A percentile compares a stretch with the other conserved stretches of the same genome.
Conservation (phyloP, 306 rosid species). For the Begonia fuchsioides region DNA sequence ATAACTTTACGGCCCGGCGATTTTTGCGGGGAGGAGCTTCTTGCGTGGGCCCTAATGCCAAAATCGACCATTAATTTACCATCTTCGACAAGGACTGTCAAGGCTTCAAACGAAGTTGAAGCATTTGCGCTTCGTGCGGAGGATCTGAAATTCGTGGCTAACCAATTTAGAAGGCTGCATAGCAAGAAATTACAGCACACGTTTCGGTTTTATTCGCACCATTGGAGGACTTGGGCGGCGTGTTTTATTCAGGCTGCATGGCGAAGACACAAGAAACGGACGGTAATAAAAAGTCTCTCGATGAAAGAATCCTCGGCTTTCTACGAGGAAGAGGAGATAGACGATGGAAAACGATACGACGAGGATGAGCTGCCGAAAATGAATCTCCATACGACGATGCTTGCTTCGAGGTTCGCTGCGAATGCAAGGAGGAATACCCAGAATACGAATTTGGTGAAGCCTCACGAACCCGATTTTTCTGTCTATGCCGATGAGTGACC, state of each 20-base stretch:
- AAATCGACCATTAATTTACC: constrained; percentile 76
- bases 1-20: constrained; percentile 84
- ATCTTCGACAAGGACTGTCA: constrained; percentile 81
- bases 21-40: constrained; percentile 95
- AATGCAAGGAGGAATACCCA: constrained; percentile 77
- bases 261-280: constrained; percentile 65
- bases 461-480: constrained; percentile 89
- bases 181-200: constrained; percentile 98
- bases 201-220: constrained; percentile 85
- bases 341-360: constrained; percentile 25
- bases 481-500: constrained; percentile 41
- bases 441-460: constrained; percentile 60
- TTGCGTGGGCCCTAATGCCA: constrained; percentile 90
- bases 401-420: constrained; percentile 91
- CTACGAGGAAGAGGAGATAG: constrained; percentile 27
- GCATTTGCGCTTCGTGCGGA: constrained; percentile 91
- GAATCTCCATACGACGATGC: constrained; percentile 63
- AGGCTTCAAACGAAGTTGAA: constrained; percentile 67
- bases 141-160: constrained; percentile 92
- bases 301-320: constrained; percentile 35
- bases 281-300: constrained; percentile 33
- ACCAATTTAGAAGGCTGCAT: constrained; percentile 89
- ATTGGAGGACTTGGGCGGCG: constrained; percentile 99
- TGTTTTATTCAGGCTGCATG: constrained; percentile 99
- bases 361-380: constrained; percentile 38